Percentiles rank a stretch among this genome's conserved stretches.
Evolutionary conservation across 345 rosid genomes (phyloP).

Genomic region (Nephelium lappaceum): DNA sequence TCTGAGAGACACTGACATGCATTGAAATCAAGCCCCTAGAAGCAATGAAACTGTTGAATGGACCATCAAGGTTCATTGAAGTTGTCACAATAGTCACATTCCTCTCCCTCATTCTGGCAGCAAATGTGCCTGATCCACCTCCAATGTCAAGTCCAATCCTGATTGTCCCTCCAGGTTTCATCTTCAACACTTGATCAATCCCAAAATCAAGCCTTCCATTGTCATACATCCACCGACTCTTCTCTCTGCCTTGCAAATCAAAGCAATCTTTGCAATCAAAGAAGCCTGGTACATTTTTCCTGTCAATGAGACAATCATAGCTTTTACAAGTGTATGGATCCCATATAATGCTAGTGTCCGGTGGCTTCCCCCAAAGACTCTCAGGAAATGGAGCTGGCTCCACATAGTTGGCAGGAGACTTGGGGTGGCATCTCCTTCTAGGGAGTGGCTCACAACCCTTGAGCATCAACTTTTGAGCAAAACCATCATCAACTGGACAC

Average conservation of each 20-base stretch:
- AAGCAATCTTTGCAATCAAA: conserved; percentile 58
- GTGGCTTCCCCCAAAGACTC: conserved; percentile 43
- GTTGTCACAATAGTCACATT: conserved; percentile 50
- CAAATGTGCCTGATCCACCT: conserved; percentile 52
- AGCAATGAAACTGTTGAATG: conserved; percentile 57
- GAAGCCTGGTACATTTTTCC: conserved; percentile 34
- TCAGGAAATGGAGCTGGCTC: conserved; percentile 40
- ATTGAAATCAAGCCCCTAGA: conserved; percentile 50
- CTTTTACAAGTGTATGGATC: conserved; percentile 53
- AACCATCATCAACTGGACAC: conserved; percentile 49
- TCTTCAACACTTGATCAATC: conserved; percentile 41
- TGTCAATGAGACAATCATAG: conserved; percentile 46
- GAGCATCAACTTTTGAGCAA: conserved; percentile 51
- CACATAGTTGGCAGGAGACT: conserved; percentile 33
- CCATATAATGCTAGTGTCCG: conserved; percentile 46
- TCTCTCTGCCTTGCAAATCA: conserved; percentile 45
- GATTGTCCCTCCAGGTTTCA: conserved; percentile 31
- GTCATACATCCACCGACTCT: conserved; percentile 41
- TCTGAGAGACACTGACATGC: conserved; percentile 46
- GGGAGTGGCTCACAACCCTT: conserved; percentile 63
- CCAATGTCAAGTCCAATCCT: conserved; percentile 58
- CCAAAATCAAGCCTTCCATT: conserved; percentile 43
- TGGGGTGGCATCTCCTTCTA: conserved; percentile 47
- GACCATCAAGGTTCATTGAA: conserved; percentile 54
- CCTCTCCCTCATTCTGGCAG: conserved; percentile 62